Percentiles rank a stretch among this genome's conserved stretches.
These are phyloP conservation scores for Rhizophagus sp. DNA, from an alignment of 192 early-diverging fungal genomes.

Conservation along the genomic window DNA sequence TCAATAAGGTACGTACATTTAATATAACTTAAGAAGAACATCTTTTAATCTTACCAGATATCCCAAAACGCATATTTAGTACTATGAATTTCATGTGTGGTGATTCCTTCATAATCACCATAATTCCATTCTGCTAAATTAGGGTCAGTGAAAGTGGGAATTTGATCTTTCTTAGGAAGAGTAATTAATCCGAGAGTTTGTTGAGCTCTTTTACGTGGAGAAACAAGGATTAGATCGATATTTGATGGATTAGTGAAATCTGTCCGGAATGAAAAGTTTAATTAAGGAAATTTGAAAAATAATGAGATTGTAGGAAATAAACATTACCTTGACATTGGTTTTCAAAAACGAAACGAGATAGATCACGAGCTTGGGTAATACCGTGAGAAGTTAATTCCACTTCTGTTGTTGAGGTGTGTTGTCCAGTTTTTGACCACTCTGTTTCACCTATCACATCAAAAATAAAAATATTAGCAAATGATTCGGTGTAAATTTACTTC, in stretches of 20 bases:
- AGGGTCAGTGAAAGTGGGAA: slow-evolving; percentile 34
- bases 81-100: slow-evolving; percentile 45
- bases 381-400: slow-evolving; percentile 41
- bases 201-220: slow-evolving; percentile 41
- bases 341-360: slow-evolving; percentile 46
- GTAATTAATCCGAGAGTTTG: slow-evolving; percentile 38
- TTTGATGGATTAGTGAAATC: slow-evolving; percentile 44
- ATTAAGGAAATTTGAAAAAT: neutral
- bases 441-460: slow-evolving; percentile 30
- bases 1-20: neutral
- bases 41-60: slow-evolving; percentile 24
- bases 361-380: slow-evolving; percentile 39
- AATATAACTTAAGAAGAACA: slow-evolving; percentile 26
- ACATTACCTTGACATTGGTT: slow-evolving; percentile 39
- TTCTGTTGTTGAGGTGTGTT: slow-evolving; percentile 45
- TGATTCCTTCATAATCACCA: slow-evolving; percentile 48
- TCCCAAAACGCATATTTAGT: slow-evolving; percentile 23
- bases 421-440: slow-evolving; percentile 48
- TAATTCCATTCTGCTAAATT: slow-evolving; percentile 47
- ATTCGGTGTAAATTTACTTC: neutral
- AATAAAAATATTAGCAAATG: neutral
- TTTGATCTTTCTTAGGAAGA: slow-evolving; percentile 17
- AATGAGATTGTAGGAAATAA: neutral
- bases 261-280: neutral
- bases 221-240: slow-evolving; percentile 39